phyloP scores from a whole-genome alignment of 768 basidiomycete species.

The Galerina marginata region DNA sequence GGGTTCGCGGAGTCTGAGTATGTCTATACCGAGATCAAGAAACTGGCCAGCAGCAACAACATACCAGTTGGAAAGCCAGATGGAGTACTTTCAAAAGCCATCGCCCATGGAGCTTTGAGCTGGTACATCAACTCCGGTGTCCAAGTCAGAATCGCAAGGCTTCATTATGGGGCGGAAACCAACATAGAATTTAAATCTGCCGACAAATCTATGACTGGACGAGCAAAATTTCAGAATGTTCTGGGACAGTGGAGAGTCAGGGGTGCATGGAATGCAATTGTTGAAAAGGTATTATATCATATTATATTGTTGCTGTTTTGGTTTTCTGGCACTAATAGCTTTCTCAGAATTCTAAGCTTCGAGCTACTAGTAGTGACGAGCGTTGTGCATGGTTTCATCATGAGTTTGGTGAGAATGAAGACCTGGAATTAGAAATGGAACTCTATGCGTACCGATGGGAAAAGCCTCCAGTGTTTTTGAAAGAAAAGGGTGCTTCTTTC shows the following conservation, averaged over 20 bases:
- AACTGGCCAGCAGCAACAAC: constrained; percentile 23
- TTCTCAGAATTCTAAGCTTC: constrained; percentile 11
- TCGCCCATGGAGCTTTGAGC: constrained; percentile 34
- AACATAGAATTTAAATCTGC: constrained; percentile 4
- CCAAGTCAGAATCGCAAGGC: constrained; percentile 26
- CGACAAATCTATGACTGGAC: constrained; percentile 18
- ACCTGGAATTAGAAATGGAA: constrained; percentile 16
- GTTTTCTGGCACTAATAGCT: background rate
- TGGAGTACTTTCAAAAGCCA: constrained; percentile 30
- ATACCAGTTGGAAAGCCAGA: constrained; percentile 26
- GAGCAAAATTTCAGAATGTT: constrained; percentile 6
- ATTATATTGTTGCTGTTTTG: background rate
- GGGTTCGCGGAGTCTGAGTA: constrained; percentile 34
- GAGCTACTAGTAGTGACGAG: constrained; percentile 1
- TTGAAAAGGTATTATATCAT: constrained; percentile 24
- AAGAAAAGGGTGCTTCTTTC: constrained; percentile 9
- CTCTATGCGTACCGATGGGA: constrained; percentile 21
- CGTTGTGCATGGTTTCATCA: constrained; percentile 12
- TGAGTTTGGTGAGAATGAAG: constrained; percentile 8
- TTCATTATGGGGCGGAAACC: constrained; percentile 29
- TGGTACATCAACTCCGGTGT: constrained; percentile 35
- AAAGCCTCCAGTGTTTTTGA: constrained; percentile 20
- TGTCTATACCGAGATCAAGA: constrained; percentile 26
- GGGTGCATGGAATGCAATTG: constrained; percentile 26
- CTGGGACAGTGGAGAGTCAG: constrained; percentile 13